Evolutionary conservation across 2,329 filamentous ascomycete genomes (phyloP).

Genomic region (Penicillium sp.): DNA sequence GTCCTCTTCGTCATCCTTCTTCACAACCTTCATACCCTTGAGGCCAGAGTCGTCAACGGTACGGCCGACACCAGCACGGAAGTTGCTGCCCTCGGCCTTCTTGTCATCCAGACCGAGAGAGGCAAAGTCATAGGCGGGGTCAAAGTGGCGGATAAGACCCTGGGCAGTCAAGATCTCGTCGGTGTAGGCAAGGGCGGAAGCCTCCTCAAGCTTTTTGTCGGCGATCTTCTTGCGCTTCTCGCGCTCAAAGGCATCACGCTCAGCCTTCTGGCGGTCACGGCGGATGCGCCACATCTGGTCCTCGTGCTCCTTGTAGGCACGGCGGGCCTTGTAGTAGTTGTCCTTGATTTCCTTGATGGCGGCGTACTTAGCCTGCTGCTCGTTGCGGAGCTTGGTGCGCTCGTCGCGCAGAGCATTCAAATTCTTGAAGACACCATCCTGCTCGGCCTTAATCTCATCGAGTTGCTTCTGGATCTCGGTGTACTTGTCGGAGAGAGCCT

Average conservation of each 20-base stretch:
- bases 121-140: constrained; percentile 72
- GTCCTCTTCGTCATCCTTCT: constrained; percentile 87
- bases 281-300: constrained; percentile 74
- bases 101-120: constrained; percentile 53
- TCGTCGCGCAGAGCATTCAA: constrained; percentile 81
- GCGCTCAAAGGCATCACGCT: constrained; percentile 60
- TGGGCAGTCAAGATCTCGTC: constrained; percentile 90
- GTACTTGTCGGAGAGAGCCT: constrained; percentile 84
- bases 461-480: constrained; percentile 81
- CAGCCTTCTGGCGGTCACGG: constrained; percentile 74
- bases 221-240: constrained; percentile 53
- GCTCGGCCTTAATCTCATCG: constrained; percentile 84
- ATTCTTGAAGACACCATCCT: constrained; percentile 87
- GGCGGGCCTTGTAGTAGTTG: constrained; percentile 75
- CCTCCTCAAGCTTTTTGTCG: constrained; percentile 54
- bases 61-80: constrained; percentile 74
- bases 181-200: constrained; percentile 73
- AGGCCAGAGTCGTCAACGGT: constrained; percentile 80
- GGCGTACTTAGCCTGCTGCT: constrained; percentile 82
- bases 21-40: constrained; percentile 78
- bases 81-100: constrained; percentile 59
- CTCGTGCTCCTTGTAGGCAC: constrained; percentile 80
- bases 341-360: constrained; percentile 87
- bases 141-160: constrained; percentile 85
- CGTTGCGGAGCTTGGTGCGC: constrained; percentile 74